Evolutionary conservation across 2,329 filamentous ascomycete genomes (phyloP).

Genomic region (Arachnomyces sp.): DNA sequence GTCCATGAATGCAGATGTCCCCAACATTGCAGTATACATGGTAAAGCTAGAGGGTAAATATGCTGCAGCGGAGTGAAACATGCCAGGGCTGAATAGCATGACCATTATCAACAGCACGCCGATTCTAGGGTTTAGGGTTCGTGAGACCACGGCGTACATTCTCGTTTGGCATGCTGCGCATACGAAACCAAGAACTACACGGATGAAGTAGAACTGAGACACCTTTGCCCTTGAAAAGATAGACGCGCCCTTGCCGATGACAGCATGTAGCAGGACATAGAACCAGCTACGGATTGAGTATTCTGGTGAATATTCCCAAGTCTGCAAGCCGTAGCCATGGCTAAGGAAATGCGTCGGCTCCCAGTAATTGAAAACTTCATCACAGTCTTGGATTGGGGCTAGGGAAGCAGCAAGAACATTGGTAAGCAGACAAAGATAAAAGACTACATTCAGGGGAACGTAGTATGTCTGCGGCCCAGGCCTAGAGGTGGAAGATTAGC

Average conservation of each 20-base stretch:
- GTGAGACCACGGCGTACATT: constrained; percentile 68
- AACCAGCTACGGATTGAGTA: constrained; percentile 94
- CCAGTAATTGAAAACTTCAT: constrained; percentile 99
- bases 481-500: constrained; percentile 19
- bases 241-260: constrained; percentile 58
- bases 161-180: constrained; percentile 78
- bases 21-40: constrained; percentile 88
- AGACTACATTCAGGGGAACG: constrained; percentile 64
- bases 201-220: constrained; percentile 77
- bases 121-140: constrained; percentile 70
- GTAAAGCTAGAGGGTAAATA: constrained; percentile 92
- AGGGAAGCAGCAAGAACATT: constrained; percentile 69
- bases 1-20: constrained; percentile 82
- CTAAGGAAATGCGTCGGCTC: constrained; percentile 90
- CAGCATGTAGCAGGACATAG: constrained; percentile 72
- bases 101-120: constrained; percentile 76
- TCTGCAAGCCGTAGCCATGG: constrained; percentile 88
- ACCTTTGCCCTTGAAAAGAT: constrained; percentile 43
- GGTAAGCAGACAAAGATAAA: constrained; percentile 69
- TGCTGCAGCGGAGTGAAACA: constrained; percentile 82
- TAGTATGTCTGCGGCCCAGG: constrained; percentile 43
- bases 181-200: constrained; percentile 61
- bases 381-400: constrained; percentile 92
- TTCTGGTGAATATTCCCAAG: constrained; percentile 96
- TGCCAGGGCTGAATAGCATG: constrained; percentile 72